Evolutionary conservation across 495 filamentous ascomycete genomes (phyloP), one percentile per base, ranked within the genome.

Genomic region (Beverwykella pulmonaria): DNA sequence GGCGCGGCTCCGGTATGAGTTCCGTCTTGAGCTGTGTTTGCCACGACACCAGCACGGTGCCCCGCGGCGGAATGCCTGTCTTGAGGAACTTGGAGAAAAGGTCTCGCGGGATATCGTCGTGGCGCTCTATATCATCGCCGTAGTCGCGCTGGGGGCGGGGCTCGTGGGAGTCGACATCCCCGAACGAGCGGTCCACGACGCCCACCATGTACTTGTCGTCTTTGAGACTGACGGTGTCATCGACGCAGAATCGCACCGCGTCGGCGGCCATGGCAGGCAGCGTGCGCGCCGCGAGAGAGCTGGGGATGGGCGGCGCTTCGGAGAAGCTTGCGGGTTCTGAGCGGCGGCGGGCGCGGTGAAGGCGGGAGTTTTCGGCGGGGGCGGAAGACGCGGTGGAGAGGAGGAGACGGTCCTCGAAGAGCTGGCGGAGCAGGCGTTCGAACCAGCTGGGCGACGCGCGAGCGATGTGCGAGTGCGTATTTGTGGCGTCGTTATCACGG

Each of bases 31-130:
- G n/a, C 12, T 54, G 49, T 34, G 59, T 61, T 23, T 74, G 63
- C 76, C 76, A 79, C 19, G 58, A 46, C 23, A 78, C 74, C 39
- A 79, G 67, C 7, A 75, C 74, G 1, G 74, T 73, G 27, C 71
- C 73, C 47, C 68, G 55, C 12, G 77, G 77, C 9, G 77, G 75
- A 22, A 78, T 65, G 56, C 77, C 76, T 10, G 71, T 68, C 52
- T 53, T 67, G 22, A 76, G 53, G 49, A 79, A 78, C 25, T 68
- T 61, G 10, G 39, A n/a, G 59, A 74, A 77, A 4, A 50, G 49
- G 15, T 61, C 63, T 5, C 22, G 17, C 1, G 71, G 48, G 8
- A 72, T 46, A 36, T 68, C 63, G 10, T 14, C 2, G 61, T 74
- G 34, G 9, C 58, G 49, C 20, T 59, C n/a, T 29, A 79, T 72